These are phyloP conservation scores for Pisolithus orientalis DNA, from an alignment of 768 basidiomycete genomes.

Conservation along the genomic window DNA sequence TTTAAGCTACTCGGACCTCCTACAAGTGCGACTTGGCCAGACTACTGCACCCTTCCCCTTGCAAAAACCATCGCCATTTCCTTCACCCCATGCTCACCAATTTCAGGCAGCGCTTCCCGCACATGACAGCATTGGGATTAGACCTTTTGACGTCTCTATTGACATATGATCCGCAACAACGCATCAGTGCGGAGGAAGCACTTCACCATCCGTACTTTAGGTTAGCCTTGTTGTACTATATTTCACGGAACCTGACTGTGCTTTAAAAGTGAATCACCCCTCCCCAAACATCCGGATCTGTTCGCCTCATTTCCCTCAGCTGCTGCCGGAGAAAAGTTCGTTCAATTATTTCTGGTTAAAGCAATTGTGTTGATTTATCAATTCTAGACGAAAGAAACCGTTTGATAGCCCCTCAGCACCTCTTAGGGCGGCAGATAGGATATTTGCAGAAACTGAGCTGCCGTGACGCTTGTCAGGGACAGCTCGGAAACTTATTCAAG, in stretches of 20 bases:
- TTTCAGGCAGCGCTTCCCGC: conserved; percentile 83
- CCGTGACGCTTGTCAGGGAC: conserved; percentile 10
- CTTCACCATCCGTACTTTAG: conserved; percentile 87
- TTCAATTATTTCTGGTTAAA: conserved; percentile 6
- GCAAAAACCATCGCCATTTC: conserved; percentile 75
- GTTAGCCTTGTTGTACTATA: conserved; percentile 33
- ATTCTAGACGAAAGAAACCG: conserved; percentile 62
- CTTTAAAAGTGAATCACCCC: conserved; percentile 71
- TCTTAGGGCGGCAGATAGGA: conserved; percentile 59
- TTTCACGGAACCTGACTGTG: conserved; percentile 1
- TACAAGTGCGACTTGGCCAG: conserved; percentile 80
- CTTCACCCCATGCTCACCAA: conserved; percentile 63
- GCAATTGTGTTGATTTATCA: conserved; percentile 5
- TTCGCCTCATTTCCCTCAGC: conserved; percentile 95
- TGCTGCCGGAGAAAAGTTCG: conserved; percentile 93
- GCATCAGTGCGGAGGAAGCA: conserved; percentile 88
- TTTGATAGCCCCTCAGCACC: conserved; percentile 81
- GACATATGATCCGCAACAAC: conserved; percentile 81
- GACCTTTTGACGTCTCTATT: conserved; percentile 79
- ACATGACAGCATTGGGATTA: conserved; percentile 77
- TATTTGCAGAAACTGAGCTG: conserved; percentile 58
- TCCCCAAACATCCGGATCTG: conserved; percentile 93
- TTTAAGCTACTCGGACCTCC: conserved; percentile 96
- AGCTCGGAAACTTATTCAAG: too few relatives aligned
- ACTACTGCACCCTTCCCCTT: conserved; percentile 71